Evolutionary conservation across 108 stramenopile species (phyloP).

Genomic region (Epipyxis sp.): DNA sequence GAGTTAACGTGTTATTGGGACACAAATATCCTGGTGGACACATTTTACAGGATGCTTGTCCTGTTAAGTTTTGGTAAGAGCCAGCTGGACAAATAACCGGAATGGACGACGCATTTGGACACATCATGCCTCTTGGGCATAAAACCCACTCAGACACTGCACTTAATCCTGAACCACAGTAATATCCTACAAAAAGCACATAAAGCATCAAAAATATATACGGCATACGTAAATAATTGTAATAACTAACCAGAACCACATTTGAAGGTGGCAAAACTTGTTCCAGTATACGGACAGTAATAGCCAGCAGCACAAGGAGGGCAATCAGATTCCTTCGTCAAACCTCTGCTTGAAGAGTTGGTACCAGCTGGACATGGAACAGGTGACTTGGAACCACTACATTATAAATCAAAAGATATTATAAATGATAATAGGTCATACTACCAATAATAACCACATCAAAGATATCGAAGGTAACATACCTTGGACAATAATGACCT

Average conservation of each 20-base stretch:
- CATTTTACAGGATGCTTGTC: constrained; percentile 9
- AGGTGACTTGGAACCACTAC: background rate
- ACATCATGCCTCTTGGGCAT: too few relatives aligned
- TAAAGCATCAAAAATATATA: too few relatives aligned
- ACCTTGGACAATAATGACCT: constrained; percentile 37
- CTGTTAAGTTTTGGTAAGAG: constrained; percentile 6
- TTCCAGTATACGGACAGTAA: background rate
- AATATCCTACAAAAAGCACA: too few relatives aligned
- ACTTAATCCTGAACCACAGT: too few relatives aligned
- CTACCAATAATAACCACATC: too few relatives aligned
- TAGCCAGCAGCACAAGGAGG: constrained; percentile 10
- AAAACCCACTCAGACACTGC: too few relatives aligned
- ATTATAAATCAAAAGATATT: background rate
- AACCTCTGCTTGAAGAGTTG: background rate
- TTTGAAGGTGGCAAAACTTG: background rate
- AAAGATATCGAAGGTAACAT: too few relatives aligned
- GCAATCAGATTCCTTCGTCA: background rate
- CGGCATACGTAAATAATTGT: too few relatives aligned
- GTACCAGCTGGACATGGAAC: constrained; percentile 35
- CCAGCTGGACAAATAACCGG: constrained; percentile 37
- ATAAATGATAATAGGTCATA: too few relatives aligned
- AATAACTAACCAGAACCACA: background rate
- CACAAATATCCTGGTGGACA: constrained; percentile 48
- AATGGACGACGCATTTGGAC: constrained; percentile 15
- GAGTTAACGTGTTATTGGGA: constrained; percentile 28